Percentiles rank a stretch among this genome's conserved stretches.
These are phyloP conservation scores for Knoxia roxburghii DNA, from an alignment of 257 asterid genomes.

Conservation along the genomic window DNA sequence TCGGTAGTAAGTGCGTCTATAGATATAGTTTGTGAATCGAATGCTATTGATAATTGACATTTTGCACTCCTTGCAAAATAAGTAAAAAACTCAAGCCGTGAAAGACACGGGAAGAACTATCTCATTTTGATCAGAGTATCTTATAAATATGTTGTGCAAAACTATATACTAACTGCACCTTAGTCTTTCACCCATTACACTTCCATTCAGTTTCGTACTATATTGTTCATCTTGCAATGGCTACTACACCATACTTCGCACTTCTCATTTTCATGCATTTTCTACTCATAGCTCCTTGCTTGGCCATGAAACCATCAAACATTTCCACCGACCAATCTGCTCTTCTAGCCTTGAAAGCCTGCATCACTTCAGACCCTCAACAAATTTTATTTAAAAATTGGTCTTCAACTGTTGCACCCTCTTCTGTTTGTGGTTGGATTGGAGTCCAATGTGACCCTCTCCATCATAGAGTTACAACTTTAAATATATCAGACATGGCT, in stretches of 20 bases:
- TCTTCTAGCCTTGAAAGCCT: neutral
- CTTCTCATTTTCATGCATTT: neutral
- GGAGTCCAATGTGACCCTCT: neutral
- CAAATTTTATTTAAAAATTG: slow-evolving; percentile 4
- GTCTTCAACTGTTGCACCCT: neutral
- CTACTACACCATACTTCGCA: neutral
- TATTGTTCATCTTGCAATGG: too few species aligned
- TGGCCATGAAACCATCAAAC: neutral
- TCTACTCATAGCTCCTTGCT: neutral
- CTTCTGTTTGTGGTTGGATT: slow-evolving; percentile 7
- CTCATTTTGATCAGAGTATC: too few species aligned
- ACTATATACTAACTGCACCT: too few species aligned
- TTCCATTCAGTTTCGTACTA: too few species aligned
- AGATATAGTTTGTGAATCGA: too few species aligned
- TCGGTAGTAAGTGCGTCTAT: too few species aligned
- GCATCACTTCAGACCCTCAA: slow-evolving; percentile 1
- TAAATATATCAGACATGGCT: neutral
- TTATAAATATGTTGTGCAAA: too few species aligned
- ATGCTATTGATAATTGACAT: too few species aligned
- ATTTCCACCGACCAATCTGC: neutral
- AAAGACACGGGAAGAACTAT: too few species aligned
- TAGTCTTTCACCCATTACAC: too few species aligned
- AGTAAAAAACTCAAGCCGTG: too few species aligned
- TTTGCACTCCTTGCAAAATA: too few species aligned
- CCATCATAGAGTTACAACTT: neutral